Base-by-base conservation (phyloP, 73 alveolate species). In the Breviolum minutum region DNA sequence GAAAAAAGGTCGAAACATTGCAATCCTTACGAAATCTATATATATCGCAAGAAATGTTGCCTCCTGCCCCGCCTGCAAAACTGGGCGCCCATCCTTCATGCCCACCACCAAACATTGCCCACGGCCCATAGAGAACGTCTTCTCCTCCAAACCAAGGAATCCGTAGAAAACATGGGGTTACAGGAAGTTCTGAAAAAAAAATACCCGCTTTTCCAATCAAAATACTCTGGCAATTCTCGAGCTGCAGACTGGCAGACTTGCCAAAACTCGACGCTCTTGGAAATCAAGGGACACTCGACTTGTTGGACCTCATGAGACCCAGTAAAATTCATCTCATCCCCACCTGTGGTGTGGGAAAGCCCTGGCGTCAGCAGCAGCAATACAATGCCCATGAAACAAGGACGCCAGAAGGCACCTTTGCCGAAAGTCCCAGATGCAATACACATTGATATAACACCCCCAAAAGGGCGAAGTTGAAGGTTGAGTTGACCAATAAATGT, bases 21-120 rank as follows among this genome's bases (percentile, higher is more conserved):
- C 17, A 40, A 40, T 40, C 54, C 54, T 40, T 40, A 40, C 5
- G 54, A 40, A 40, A 40, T 40, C 54, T 40, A 2, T 40, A 40
- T 40, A 2, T 40, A 40, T 40, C 54, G 5, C 54, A 40, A 40
- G 54, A 40, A 2, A 40, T 29, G 29, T 29, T 30, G 6, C 32
- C 87, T 14, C n/a, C 6, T 9, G 87, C 30, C 24, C n/a, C 71
- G 22, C 92, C 92, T 83, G n/a, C 92, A 54, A 29, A 17, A 8
- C 77, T 22, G 32, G 60, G 63, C 54, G 24, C 10, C 87, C 87
- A 69, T 71, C 85, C 97, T 22, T 90, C 97, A 70, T 90, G 84
- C 30, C 32, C 74, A 30, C 97, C 97, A 26, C 88, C 97, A 60
- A 90, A 90, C 97, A 90, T 90, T 66, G 87, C 97, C 97, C 97